phyloP scores from a whole-genome alignment of 1,284 basidiomycete genomes.

The Cutaneotrichosporon daszewskae region DNA sequence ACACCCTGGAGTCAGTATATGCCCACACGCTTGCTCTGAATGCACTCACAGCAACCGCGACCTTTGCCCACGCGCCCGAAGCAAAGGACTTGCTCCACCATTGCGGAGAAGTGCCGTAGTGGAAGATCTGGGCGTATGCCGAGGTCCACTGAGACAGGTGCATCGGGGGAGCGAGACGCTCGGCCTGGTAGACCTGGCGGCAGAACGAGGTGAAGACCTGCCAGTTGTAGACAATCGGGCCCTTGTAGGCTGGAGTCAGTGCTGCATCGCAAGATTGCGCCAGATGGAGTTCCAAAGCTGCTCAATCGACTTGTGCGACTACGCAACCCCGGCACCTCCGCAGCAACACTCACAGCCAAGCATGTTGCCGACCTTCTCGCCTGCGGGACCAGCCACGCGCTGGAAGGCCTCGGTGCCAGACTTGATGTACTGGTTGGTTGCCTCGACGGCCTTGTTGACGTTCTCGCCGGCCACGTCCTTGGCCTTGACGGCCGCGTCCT shows the following conservation, averaged over 20 bases:
- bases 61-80: conserved; percentile 70
- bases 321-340: not conserved
- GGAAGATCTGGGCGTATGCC: conserved; percentile 70
- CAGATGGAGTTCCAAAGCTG: not conserved
- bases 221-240: conserved; percentile 77
- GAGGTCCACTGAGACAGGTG: conserved; percentile 59
- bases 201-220: conserved; percentile 74
- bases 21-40: not conserved
- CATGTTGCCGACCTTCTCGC: conserved; percentile 38
- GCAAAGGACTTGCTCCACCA: conserved; percentile 67
- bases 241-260: conserved; percentile 61
- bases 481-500: not conserved
- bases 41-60: conserved; percentile 76
- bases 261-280: not conserved
- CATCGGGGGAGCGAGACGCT: conserved; percentile 76
- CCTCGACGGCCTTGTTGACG: not conserved
- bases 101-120: conserved; percentile 58
- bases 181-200: conserved; percentile 86
- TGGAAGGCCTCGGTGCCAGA: too few relatives aligned
- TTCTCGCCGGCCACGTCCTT: not conserved
- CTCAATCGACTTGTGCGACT: too few relatives aligned
- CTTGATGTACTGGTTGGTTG: not conserved
- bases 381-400: conserved; percentile 15
- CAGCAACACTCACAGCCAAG: not conserved
- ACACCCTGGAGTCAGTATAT: conserved; percentile 43